Evolutionary conservation across 2,329 filamentous ascomycete species (phyloP), one percentile per base, ranked within the genome.

Genomic region (Delphinella strobiligena): DNA sequence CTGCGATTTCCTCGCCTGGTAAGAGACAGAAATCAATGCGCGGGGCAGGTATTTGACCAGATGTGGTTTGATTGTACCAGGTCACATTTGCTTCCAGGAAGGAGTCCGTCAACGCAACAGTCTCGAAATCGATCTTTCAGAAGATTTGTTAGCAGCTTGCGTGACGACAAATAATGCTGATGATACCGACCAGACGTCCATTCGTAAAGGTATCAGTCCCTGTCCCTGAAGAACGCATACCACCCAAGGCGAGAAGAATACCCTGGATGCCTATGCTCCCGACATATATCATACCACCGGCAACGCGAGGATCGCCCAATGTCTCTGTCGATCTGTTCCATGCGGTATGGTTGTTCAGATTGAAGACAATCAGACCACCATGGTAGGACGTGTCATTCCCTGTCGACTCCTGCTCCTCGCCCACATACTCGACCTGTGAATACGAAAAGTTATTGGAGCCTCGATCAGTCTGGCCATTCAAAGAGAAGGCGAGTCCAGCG

Each of bases 1-100:
- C 54, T 1, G 66, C 60, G 16, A 62, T 58, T 9, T 53, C 60
- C 1, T 59, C 38, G 0, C 62, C 55, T 8, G 31, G 31, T n/a
- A 33, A n/a, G 3, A 63, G 45, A 45, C 67, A 71, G 42, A 62
- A 65, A 41, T 69, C 64, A 11, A 64, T 59, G 12, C 67, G 60
- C 8, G 58, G 49, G 18, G 45, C 36, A 1, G 67, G 66, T n/a
- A 64, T 55, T 7, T 61, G 50, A 12, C 66, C 63, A 7, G 55
- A 55, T 12, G 64, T 62, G 11, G 50, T 51, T 47, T 70, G 64
- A 18, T 54, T 50, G 45, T 64, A 63, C 66, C 66, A 69, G 1
- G 49, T 56, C 10, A 58, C 59, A 36, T 58, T 56, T 4, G 31
- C 44, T 2, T 33, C 31, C n/a, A 14, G 8, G 31, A 33, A 33